Percentiles rank a stretch among this genome's conserved stretches.
Conservation (phyloP, 345 rosid species). For the Eucalyptus tenuipes region DNA sequence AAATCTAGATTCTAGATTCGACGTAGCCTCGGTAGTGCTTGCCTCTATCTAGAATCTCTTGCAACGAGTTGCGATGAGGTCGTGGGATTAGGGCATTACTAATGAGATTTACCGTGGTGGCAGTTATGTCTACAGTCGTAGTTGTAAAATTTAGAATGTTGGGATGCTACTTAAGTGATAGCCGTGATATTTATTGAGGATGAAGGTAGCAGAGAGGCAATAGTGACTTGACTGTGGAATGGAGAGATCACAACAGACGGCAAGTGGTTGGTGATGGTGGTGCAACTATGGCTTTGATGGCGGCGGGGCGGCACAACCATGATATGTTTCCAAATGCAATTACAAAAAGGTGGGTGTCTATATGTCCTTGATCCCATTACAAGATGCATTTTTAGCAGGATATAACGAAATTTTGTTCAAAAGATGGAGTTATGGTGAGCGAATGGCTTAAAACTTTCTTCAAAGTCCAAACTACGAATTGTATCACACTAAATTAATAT, state of each 20-base stretch:
- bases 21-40: accelerated
- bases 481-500: not conserved
- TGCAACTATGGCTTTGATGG: not conserved
- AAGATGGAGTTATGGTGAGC: not conserved
- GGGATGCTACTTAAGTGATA: not conserved
- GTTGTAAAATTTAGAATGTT: not conserved
- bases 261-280: not conserved
- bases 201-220: not conserved
- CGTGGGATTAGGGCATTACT: not conserved
- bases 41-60: not conserved
- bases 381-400: not conserved
- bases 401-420: not conserved
- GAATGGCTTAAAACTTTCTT: not conserved
- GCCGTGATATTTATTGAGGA: not conserved
- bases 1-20: not conserved
- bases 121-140: not conserved
- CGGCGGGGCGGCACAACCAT: not conserved
- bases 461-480: not conserved
- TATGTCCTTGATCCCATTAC: not conserved
- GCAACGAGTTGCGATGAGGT: not conserved
- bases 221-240: not conserved
- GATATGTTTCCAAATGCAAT: not conserved
- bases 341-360: not conserved
- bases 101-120: not conserved
- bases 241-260: not conserved